phyloP scores from a whole-genome alignment of 371 early-diverging fungal species.

The Mortierella sp. region DNA sequence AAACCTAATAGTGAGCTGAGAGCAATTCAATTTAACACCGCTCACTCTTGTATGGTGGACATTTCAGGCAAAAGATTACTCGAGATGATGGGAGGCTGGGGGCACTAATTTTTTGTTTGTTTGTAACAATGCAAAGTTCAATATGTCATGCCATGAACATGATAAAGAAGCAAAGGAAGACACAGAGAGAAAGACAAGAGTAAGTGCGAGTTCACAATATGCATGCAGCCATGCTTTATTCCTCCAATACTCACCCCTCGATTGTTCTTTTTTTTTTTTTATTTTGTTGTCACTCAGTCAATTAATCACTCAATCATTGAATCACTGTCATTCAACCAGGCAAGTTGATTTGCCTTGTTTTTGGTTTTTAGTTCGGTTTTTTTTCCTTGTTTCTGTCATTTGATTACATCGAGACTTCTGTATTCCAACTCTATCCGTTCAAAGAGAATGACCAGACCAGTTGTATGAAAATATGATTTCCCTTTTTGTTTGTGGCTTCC shows the following conservation, averaged over 20 bases:
- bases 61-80: no score
- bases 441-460: not conserved
- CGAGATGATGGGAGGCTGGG: not conserved
- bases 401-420: no score
- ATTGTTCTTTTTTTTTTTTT: no score
- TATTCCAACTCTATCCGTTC: no score
- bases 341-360: no score
- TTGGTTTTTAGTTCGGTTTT: not conserved
- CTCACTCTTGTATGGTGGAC: no score
- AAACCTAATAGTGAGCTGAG: not conserved
- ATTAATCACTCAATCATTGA: no score
- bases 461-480: slow-evolving; percentile 9
- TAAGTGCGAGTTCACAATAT: not conserved
- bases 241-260: not conserved
- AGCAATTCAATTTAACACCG: no score
- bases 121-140: no score
- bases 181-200: not conserved
- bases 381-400: not conserved
- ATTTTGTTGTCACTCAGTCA: no score
- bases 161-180: no score
- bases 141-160: not conserved
- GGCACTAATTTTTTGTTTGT: not conserved
- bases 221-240: not conserved
- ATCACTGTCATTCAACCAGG: not conserved
- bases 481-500: not conserved